Evolutionary conservation across 78 protist species (phyloP), one percentile per base, ranked within the genome.

Genomic region (Mastigamoeba balamuthi): DNA sequence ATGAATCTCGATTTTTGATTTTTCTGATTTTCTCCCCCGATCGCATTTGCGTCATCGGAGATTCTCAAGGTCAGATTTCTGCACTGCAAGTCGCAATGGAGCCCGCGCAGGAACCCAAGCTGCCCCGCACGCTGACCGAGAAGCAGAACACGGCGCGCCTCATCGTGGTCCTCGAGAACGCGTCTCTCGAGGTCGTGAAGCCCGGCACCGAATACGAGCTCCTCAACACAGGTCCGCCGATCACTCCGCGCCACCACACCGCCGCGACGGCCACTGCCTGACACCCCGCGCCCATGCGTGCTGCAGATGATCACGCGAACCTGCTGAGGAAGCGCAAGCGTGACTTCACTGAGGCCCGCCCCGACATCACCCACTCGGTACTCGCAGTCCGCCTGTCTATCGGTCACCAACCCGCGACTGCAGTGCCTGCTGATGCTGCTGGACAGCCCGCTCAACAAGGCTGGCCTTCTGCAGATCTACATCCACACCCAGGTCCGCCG

Each of bases 361-460:
- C 99, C 0, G 99, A 97, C 80, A 94, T 97, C 35, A 30, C 87
- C 1, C 99, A 97, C 74, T 97, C 91, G 95, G 91, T 85, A 6
- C 3, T 23, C 25, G 2, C 1, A 9, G 10, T 33, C 42, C 1
- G 5, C 33, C 35, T 27, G 1, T 44, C 4, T 1, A 37, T 41
- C 4, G 10, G 6, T 3, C 1, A 6, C 0, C 36, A 6, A 1
- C 42, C 64, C 23, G 7, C 38, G 7, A 3, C 39, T 66, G 8
- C 81, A 93, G 95, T 91, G 97, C 71, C 79, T 97, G 38, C 69
- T 97, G 40, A 91, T 92, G 0, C 82, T 97, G 29, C 87, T 96
- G 17, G 99, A 97, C 76, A 77, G 91, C 63, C 99, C 99, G 1
- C 72, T 97, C 17, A 97, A 96, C 88, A 93, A 96, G 77, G 92